phyloP scores from a whole-genome alignment of 176 grass and related monocot genomes.

The Oryza officinalis region DNA sequence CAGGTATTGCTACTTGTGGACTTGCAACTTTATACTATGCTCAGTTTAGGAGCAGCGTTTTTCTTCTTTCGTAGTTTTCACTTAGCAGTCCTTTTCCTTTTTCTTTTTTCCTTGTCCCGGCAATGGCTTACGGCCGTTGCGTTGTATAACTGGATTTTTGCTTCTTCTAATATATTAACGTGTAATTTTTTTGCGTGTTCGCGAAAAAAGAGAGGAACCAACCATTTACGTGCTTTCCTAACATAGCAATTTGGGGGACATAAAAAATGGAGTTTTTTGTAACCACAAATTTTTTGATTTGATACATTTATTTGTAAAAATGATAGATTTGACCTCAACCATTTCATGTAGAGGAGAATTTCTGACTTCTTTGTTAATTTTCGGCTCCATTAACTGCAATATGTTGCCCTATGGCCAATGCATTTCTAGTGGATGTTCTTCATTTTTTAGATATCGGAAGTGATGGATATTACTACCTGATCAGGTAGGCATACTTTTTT shows the following conservation, averaged over 20 bases:
- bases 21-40: background rate
- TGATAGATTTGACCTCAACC: background rate
- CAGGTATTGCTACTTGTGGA: constrained; percentile 57
- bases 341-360: constrained; percentile 21
- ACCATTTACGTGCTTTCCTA: background rate
- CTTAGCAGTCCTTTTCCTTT: too few relatives aligned
- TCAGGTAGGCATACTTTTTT: background rate
- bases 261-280: background rate
- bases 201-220: too few relatives aligned
- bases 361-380: constrained; percentile 19
- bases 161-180: too few relatives aligned
- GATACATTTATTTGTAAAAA: background rate
- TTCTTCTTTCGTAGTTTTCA: too few relatives aligned
- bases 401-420: background rate
- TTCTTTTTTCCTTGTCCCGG: too few relatives aligned
- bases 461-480: background rate
- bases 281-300: background rate
- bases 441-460: too few relatives aligned
- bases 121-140: too few relatives aligned
- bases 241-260: background rate
- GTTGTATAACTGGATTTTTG: too few relatives aligned
- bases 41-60: too few relatives aligned
- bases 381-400: background rate
- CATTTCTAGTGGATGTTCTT: background rate
- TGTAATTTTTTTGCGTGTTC: too few relatives aligned